These are phyloP conservation scores for Metarhizium robertsii DNA, from an alignment of 2,329 filamentous ascomycete species.

Conservation along the genomic window DNA sequence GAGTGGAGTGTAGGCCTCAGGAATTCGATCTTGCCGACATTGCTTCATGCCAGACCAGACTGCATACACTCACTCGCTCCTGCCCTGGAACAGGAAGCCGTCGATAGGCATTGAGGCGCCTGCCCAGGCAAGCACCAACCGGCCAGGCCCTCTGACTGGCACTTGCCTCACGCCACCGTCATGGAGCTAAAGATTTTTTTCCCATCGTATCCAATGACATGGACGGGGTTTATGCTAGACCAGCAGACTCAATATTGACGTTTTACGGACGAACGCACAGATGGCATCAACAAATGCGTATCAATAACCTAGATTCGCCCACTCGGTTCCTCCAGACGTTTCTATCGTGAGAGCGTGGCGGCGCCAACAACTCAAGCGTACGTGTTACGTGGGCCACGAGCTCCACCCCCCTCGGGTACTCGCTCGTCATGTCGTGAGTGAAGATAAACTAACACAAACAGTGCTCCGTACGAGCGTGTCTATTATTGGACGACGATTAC, in stretches of 20 bases:
- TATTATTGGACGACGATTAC: not conserved
- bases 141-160: no score
- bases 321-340: not conserved
- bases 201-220: no score
- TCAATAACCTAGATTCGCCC: not conserved
- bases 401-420: not conserved
- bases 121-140: not conserved
- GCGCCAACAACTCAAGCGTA: not conserved
- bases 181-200: not conserved
- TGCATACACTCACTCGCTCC: not conserved
- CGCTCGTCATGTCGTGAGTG: not conserved
- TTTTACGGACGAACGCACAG: not conserved
- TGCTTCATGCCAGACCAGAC: not conserved
- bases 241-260: no score
- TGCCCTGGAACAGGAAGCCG: not conserved
- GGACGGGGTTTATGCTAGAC: no score
- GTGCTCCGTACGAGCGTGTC: not conserved
- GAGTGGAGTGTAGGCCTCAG: not conserved
- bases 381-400: not conserved
- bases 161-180: not conserved
- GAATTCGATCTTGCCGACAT: not conserved
- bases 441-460: not conserved
- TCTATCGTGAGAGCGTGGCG: not conserved
- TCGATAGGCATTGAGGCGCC: not conserved
- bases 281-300: not conserved